phyloP scores from a whole-genome alignment of 345 rosid genomes.

The Ceriops zippeliana region DNA sequence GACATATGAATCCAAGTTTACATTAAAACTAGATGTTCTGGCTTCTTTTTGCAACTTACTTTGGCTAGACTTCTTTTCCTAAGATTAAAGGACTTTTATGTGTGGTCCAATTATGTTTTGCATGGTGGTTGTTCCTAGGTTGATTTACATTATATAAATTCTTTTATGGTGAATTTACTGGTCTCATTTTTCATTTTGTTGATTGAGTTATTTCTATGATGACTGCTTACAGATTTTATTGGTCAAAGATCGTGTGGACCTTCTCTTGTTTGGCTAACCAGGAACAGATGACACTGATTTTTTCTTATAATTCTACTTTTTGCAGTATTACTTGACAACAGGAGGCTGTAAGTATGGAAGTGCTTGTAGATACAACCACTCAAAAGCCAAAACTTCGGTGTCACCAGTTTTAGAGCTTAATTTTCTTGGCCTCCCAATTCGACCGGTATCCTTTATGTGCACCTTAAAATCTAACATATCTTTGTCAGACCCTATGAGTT shows the following conservation, averaged over 20 bases:
- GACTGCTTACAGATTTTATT: too few species aligned
- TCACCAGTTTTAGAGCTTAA: constrained; percentile 55
- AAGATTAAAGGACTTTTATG: too few species aligned
- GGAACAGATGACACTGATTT: neutral
- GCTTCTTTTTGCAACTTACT: too few species aligned
- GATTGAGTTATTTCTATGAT: too few species aligned
- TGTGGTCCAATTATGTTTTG: too few species aligned
- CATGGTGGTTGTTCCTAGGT: too few species aligned
- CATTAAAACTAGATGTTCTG: too few species aligned
- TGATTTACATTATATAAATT: too few species aligned
- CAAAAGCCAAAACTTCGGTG: constrained; percentile 34
- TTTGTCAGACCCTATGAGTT: neutral
- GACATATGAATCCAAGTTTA: neutral
- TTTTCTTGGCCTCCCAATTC: constrained; percentile 84
- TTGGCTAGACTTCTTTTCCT: too few species aligned
- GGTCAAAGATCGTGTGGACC: too few species aligned
- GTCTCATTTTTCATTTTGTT: too few species aligned
- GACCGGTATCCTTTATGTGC: constrained; percentile 43
- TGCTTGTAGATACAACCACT: constrained; percentile 77
- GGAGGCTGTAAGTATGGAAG: constrained; percentile 94
- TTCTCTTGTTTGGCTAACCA: neutral
- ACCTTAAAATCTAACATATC: neutral
- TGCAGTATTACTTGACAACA: constrained; percentile 84
- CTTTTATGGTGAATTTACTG: too few species aligned
- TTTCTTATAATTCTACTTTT: neutral